Percentiles rank a stretch among this genome's conserved stretches.
phyloP scores from a whole-genome alignment of 208 protist species.

The Trichomonas gallinae region DNA sequence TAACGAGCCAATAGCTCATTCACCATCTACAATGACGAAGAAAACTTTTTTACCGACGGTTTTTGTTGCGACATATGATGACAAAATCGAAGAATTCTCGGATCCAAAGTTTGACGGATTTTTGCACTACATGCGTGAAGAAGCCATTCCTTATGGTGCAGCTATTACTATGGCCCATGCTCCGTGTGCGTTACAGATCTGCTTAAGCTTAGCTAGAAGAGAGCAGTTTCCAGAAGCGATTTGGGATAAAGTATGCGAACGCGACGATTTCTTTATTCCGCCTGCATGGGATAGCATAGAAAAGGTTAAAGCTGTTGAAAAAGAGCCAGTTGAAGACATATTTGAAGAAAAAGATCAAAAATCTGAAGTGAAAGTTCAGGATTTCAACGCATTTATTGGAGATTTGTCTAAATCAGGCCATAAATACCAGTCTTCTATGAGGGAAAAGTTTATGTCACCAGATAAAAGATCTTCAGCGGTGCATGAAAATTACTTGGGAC shows the following conservation, averaged over 20 bases:
- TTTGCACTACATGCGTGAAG: neutral
- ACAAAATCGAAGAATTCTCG: neutral
- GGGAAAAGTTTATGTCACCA: neutral
- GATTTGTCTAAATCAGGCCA: neutral
- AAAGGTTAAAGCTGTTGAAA: neutral
- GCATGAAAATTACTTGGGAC: neutral
- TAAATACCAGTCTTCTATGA: neutral
- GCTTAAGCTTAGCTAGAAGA: neutral
- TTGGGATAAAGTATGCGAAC: neutral
- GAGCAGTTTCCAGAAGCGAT: neutral
- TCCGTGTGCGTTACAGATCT: neutral
- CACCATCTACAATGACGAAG: neutral
- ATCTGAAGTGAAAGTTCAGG: neutral
- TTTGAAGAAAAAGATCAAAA: neutral
- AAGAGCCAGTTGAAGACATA: neutral
- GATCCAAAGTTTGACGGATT: neutral
- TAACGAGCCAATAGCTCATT: neutral
- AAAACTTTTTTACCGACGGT: neutral
- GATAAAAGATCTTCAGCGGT: neutral
- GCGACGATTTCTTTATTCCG: neutral
- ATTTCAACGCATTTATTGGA: neutral
- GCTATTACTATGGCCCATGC: neutral
- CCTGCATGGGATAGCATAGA: neutral
- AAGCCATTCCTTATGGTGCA: neutral
- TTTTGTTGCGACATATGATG: neutral